Evolutionary conservation across 1,284 basidiomycete genomes (phyloP).

Genomic region (Cystobasidiaceae sp.): DNA sequence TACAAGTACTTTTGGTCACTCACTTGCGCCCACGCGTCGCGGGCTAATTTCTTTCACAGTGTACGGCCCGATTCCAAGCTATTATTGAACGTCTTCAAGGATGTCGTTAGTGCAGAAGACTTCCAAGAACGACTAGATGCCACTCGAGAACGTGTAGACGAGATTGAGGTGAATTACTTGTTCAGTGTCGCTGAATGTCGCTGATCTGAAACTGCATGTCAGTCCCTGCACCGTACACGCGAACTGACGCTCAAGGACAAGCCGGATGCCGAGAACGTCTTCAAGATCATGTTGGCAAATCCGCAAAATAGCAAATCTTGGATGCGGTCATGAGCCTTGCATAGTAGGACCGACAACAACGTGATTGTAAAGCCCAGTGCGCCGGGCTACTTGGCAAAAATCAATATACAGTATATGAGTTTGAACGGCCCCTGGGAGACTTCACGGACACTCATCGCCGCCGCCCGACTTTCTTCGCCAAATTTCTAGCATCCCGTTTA

Average conservation of each 20-base stretch:
- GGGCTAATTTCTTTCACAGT: constrained; percentile 34
- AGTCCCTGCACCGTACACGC: constrained; percentile 38
- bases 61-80: constrained; percentile 40
- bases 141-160: constrained; percentile 38
- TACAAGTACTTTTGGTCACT: constrained; percentile 20
- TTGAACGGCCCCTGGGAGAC: too few relatives aligned
- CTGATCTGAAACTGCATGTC: not conserved
- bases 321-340: too few relatives aligned
- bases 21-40: not conserved
- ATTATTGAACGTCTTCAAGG: constrained; percentile 38
- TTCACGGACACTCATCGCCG: too few relatives aligned
- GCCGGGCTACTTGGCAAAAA: too few relatives aligned
- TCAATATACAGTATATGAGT: too few relatives aligned
- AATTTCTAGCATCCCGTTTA: too few relatives aligned
- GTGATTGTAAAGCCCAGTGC: too few relatives aligned
- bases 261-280: constrained; percentile 28
- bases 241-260: constrained; percentile 41
- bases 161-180: constrained; percentile 34
- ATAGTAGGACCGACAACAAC: too few relatives aligned
- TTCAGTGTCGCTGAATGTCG: too few relatives aligned
- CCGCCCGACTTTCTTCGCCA: too few relatives aligned
- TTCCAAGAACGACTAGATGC: constrained; percentile 41
- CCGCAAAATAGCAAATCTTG: not conserved
- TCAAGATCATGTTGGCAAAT: constrained; percentile 25
- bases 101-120: constrained; percentile 34